These are phyloP conservation scores for Themeda triandra DNA, from an alignment of 176 grass and related monocot species.

Conservation along the genomic window DNA sequence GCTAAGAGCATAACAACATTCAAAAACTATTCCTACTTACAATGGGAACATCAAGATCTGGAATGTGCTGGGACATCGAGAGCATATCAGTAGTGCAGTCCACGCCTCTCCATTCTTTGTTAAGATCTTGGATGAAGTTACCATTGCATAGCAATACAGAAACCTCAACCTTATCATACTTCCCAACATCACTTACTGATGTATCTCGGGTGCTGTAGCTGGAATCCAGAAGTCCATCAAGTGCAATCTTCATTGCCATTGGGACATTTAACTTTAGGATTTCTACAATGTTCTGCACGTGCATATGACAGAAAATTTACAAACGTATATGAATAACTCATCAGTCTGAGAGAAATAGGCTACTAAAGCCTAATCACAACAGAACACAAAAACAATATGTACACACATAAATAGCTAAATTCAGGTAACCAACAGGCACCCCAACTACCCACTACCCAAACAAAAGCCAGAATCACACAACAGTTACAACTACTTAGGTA, in stretches of 20 bases:
- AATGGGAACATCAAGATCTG: slow-evolving; percentile 71
- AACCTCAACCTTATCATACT: slow-evolving; percentile 82
- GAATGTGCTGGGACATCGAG: slow-evolving; percentile 56
- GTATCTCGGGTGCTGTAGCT: slow-evolving; percentile 68
- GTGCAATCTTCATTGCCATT: slow-evolving; percentile 91
- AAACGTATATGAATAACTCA: neutral
- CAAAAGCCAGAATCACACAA: neutral
- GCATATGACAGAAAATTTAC: neutral
- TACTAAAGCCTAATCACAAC: neutral
- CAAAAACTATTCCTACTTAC: slow-evolving; percentile 53
- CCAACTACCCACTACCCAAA: neutral
- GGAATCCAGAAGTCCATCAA: slow-evolving; percentile 82
- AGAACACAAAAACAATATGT: neutral
- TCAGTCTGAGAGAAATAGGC: neutral
- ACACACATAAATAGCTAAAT: neutral
- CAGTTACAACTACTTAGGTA: neutral
- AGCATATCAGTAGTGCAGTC: slow-evolving; percentile 69
- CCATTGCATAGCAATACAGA: slow-evolving; percentile 77
- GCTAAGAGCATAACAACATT: slow-evolving; percentile 9
- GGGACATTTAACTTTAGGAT: slow-evolving; percentile 89
- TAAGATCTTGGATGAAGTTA: slow-evolving; percentile 59
- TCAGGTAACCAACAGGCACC: neutral
- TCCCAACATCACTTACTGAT: slow-evolving; percentile 68
- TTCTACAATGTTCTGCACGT: slow-evolving; percentile 69
- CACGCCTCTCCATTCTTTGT: slow-evolving; percentile 77